A percentile compares a stretch with the other conserved stretches of the same genome.
phyloP scores from a whole-genome alignment of 148 eudicot species.

The Salicornia ramosissima region DNA sequence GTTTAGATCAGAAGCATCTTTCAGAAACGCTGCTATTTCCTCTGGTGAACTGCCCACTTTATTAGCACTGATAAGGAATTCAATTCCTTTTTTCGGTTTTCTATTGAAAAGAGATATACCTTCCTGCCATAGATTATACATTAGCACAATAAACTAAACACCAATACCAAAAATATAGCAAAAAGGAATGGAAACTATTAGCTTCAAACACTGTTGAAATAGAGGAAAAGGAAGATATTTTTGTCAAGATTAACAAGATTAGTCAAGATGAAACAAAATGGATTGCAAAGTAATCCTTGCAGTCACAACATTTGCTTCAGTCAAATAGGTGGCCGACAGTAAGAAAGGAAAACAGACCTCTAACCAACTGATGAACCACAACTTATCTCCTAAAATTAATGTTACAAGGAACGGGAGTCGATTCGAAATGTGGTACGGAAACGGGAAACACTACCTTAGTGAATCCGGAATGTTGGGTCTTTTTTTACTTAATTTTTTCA shows the following conservation, averaged over 20 bases:
- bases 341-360: not conserved
- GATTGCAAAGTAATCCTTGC: not conserved
- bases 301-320: slow-evolving; percentile 2
- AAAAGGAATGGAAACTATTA: not conserved
- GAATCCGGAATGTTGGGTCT: too few relatives aligned
- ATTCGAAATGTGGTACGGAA: too few relatives aligned
- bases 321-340: not conserved
- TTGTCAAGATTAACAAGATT: too few relatives aligned
- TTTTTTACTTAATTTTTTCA: too few relatives aligned
- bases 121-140: slow-evolving; percentile 76
- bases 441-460: too few relatives aligned
- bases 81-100: slow-evolving; percentile 94
- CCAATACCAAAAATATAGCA: not conserved
- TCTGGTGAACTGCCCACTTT: slow-evolving; percentile 88
- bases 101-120: slow-evolving; percentile 95
- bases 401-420: too few relatives aligned
- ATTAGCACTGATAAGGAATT: slow-evolving; percentile 88
- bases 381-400: too few relatives aligned
- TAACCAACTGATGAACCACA: not conserved
- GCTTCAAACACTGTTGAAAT: too few relatives aligned
- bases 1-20: slow-evolving; percentile 76
- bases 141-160: slow-evolving; percentile 21
- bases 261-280: not conserved
- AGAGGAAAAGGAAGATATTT: not conserved
- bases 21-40: slow-evolving; percentile 83